phyloP scores from a whole-genome alignment of 257 asterid species.

The Nicotiana sylvestris region DNA sequence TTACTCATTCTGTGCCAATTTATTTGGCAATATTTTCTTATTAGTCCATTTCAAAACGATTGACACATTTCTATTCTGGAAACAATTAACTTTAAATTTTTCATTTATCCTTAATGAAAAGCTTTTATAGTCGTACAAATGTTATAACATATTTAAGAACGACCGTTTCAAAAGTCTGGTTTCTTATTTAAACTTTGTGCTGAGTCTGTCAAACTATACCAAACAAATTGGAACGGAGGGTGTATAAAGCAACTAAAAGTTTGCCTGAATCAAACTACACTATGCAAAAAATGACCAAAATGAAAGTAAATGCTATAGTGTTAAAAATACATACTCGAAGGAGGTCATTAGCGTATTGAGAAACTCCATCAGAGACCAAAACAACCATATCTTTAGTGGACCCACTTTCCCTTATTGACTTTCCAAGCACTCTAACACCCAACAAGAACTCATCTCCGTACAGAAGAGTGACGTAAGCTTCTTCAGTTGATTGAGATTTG shows the following conservation, averaged over 20 bases:
- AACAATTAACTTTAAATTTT: too few species aligned
- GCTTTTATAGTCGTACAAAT: too few species aligned
- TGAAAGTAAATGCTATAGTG: not conserved
- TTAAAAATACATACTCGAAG: conserved; percentile 44
- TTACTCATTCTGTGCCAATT: too few species aligned
- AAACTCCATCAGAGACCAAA: conserved; percentile 93
- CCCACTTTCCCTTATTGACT: conserved; percentile 89
- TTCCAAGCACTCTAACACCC: conserved; percentile 90
- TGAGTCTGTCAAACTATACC: too few species aligned
- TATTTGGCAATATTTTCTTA: too few species aligned
- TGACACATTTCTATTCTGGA: too few species aligned
- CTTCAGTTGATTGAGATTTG: conserved; percentile 18
- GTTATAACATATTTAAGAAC: too few species aligned
- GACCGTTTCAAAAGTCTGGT: fast-evolving
- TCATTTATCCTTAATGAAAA: too few species aligned
- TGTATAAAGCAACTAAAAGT: not conserved
- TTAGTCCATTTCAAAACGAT: too few species aligned
- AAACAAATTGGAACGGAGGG: too few species aligned
- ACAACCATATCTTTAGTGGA: conserved; percentile 84
- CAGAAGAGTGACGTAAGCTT: conserved; percentile 88
- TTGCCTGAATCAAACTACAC: not conserved
- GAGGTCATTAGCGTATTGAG: conserved; percentile 59
- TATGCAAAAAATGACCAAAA: not conserved
- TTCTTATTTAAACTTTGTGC: too few species aligned
- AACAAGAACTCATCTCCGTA: conserved; percentile 91